phyloP scores from a whole-genome alignment of 2,329 filamentous ascomycete genomes.

The Phialophora macrospora region DNA sequence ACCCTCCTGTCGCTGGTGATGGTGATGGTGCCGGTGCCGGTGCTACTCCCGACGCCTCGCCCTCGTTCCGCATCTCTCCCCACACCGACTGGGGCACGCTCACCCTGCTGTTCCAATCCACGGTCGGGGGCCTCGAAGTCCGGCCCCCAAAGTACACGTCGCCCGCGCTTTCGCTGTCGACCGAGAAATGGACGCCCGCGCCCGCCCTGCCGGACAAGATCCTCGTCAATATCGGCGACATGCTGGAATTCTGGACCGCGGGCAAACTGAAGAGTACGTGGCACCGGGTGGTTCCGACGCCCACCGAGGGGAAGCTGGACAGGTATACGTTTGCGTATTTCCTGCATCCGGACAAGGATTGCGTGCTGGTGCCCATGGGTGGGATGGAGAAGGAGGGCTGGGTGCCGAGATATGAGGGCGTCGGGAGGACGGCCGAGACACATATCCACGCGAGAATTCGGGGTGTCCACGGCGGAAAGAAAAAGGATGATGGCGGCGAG shows the following conservation, averaged over 20 bases:
- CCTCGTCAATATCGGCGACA: conserved; percentile 28
- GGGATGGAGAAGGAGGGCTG: conserved; percentile 23
- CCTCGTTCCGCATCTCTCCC: conserved; percentile 26
- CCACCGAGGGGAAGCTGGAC: conserved; percentile 17
- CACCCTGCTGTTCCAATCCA: conserved; percentile 30
- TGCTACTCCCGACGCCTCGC: background rate
- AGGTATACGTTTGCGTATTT: conserved; percentile 30
- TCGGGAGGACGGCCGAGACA: conserved; percentile 23
- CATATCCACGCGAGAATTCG: conserved; percentile 29
- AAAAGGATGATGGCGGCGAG: background rate
- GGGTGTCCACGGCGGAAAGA: conserved; percentile 11
- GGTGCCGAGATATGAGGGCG: conserved; percentile 27
- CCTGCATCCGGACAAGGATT: conserved; percentile 26
- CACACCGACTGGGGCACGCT: conserved; percentile 33
- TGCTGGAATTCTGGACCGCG: conserved; percentile 32
- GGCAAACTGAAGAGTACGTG: conserved; percentile 28
- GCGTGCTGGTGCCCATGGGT: conserved; percentile 26
- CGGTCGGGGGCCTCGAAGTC: conserved; percentile 29
- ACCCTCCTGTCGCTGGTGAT: conserved; percentile 17
- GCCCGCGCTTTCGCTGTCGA: conserved; percentile 5
- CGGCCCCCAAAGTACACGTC: conserved; percentile 24
- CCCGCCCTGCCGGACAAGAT: conserved; percentile 23
- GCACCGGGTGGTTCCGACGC: conserved; percentile 25
- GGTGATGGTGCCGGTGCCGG: background rate
- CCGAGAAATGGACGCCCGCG: conserved; percentile 23